Conservation (phyloP, 148 eudicot genomes). For the Fagopyrum tataricum region DNA sequence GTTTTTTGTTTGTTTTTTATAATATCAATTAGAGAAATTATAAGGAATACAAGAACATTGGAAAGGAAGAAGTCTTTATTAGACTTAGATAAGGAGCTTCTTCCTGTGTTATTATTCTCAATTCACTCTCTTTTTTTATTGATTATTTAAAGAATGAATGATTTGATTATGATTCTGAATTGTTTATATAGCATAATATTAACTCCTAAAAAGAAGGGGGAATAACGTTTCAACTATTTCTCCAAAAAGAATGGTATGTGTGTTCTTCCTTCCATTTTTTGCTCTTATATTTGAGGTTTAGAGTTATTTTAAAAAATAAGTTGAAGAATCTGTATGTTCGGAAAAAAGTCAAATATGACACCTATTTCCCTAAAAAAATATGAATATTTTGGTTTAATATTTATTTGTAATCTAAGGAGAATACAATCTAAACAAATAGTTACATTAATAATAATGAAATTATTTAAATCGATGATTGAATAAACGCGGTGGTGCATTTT, state of each 20-base stretch:
- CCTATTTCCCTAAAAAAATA: no score
- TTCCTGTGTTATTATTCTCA: background rate
- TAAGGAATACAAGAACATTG: background rate
- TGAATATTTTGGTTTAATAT: no score
- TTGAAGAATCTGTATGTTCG: background rate
- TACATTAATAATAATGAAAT: no score
- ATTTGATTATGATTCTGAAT: background rate
- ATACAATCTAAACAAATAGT: no score
- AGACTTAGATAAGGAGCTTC: background rate
- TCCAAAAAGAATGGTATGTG: background rate
- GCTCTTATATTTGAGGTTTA: background rate
- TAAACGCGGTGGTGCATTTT: no score
- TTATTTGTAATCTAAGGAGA: no score
- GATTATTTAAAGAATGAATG: background rate
- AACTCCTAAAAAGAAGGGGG: background rate
- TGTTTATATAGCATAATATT: background rate
- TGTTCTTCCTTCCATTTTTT: background rate
- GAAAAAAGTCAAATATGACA: background rate
- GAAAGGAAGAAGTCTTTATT: conserved; percentile 1
- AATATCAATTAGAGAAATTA: background rate
- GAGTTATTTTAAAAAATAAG: background rate
- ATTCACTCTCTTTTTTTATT: background rate
- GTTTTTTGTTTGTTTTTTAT: background rate
- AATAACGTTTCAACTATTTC: background rate
- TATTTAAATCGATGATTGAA: no score